Evolutionary conservation across 1,284 basidiomycete genomes (phyloP).

Genomic region (Boletus coffeatus): DNA sequence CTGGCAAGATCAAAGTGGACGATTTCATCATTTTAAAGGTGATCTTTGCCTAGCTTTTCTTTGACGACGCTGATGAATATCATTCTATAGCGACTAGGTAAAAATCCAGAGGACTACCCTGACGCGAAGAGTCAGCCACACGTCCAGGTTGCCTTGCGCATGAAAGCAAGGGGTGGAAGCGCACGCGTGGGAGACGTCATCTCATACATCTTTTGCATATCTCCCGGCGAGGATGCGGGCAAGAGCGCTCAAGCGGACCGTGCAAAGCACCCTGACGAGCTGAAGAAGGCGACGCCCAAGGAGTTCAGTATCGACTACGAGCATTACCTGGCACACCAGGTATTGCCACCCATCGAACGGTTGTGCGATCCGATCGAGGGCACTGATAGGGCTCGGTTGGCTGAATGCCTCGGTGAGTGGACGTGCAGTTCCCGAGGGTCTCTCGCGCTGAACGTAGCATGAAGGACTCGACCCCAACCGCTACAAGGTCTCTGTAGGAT

Average conservation of each 20-base stretch:
- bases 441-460: constrained; percentile 4
- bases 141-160: constrained; percentile 91
- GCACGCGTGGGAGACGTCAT: constrained; percentile 91
- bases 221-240: constrained; percentile 66
- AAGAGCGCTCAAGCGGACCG: constrained; percentile 85
- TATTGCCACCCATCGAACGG: constrained; percentile 92
- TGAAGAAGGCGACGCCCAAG: constrained; percentile 60
- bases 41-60: constrained; percentile 6
- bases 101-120: constrained; percentile 94
- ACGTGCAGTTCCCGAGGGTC: background rate
- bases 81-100: constrained; percentile 71
- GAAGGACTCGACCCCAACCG: constrained; percentile 82
- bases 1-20: constrained; percentile 76
- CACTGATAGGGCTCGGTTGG: constrained; percentile 86
- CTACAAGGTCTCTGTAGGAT: constrained; percentile 50
- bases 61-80: background rate
- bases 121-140: constrained; percentile 95
- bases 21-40: constrained; percentile 96
- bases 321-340: constrained; percentile 88
- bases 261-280: constrained; percentile 92
- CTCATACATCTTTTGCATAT: constrained; percentile 91
- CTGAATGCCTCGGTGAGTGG: constrained; percentile 85
- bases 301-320: constrained; percentile 82
- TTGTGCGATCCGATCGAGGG: constrained; percentile 96
- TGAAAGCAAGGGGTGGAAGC: constrained; percentile 81